These are phyloP conservation scores for Quercus cerris DNA, from an alignment of 306 rosid genomes.

Conservation along the genomic window DNA sequence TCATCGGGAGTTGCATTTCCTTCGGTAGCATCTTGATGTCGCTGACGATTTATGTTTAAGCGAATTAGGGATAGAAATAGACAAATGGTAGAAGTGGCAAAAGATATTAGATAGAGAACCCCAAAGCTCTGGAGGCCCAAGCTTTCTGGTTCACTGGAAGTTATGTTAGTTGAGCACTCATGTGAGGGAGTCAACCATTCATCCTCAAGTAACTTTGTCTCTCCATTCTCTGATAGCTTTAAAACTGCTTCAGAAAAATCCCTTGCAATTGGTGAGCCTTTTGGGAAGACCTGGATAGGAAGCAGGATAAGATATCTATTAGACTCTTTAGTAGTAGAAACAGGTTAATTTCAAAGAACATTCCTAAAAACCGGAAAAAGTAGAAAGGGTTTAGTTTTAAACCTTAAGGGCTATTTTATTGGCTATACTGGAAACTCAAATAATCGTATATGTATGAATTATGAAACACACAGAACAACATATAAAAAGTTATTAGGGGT, in stretches of 20 bases:
- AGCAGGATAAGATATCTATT: not conserved
- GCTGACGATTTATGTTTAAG: not conserved
- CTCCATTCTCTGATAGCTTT: constrained; percentile 24
- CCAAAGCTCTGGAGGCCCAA: constrained; percentile 23
- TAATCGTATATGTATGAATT: too few species aligned
- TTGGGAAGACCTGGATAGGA: constrained; percentile 31
- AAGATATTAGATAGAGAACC: constrained; percentile 26
- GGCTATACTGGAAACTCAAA: too few species aligned
- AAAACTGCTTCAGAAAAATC: constrained; percentile 32
- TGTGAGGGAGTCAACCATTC: constrained; percentile 10
- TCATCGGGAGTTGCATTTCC: not conserved
- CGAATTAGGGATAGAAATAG: constrained; percentile 1
- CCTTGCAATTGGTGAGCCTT: constrained; percentile 40
- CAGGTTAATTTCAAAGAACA: too few species aligned
- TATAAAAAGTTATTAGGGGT: too few species aligned
- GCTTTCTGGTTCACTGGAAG: not conserved
- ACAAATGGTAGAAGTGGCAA: constrained; percentile 20
- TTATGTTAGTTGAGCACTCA: constrained; percentile 8
- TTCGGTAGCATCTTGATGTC: not conserved
- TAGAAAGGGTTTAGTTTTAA: too few species aligned
- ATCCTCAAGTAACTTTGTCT: not conserved
- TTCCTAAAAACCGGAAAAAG: too few species aligned
- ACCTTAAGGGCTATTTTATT: too few species aligned
- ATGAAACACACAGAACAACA: too few species aligned
- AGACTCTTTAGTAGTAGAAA: too few species aligned